Base-by-base conservation (phyloP, 2,329 filamentous ascomycete genomes). In the Pseudocercospora macadamiae region DNA sequence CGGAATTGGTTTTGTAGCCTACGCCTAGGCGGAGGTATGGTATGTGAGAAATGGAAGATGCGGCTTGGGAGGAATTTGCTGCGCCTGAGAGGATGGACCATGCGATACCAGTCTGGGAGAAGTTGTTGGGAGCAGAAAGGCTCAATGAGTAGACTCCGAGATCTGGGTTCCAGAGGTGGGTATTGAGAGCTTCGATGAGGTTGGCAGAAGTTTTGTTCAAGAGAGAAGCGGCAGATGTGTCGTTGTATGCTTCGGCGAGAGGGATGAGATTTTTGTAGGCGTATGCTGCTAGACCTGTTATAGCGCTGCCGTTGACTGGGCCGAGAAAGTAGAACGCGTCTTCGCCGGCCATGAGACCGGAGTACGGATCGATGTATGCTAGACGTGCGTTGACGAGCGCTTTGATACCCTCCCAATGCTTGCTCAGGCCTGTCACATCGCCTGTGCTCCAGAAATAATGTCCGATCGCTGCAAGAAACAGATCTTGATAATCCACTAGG, bases 1-100 rank as follows among this genome's bases (percentile, higher is more conserved):
- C 59, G 6, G 65, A 68, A 7, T 58, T 56, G n/a, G 70, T 71
- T 54, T 74, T 76, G 61, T 76, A 78, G 2, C 76, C 76, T 1
- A 70, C 64, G 1, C 70, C 71, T n/a, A 74, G 66, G 4, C 65
- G 66, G 2, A 78, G 66, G 1, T 64, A 19, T 4, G 66, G 49
- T 1, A 78, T 64, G 4, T 71, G 68, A 1, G 70, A 59, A 18
- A 78, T 63, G 2, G 69, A 70, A 0, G 64, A 66, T 3, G 55
- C 57, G 3, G 70, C 67, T 65, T 74, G 72, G 0, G 70, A 66
- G 1, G 36, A 23, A 26, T 75, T 74, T 5, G 75, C 73, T 7
- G 70, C 65, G 6, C 72, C 74, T 3, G 73, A 67, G 1, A 71
- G 63, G 8, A 77, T 71, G 8, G 69, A 61, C 61, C 74, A 77